Conservation (phyloP, 805 yeast species). For the Kuraishia hungarica region DNA sequence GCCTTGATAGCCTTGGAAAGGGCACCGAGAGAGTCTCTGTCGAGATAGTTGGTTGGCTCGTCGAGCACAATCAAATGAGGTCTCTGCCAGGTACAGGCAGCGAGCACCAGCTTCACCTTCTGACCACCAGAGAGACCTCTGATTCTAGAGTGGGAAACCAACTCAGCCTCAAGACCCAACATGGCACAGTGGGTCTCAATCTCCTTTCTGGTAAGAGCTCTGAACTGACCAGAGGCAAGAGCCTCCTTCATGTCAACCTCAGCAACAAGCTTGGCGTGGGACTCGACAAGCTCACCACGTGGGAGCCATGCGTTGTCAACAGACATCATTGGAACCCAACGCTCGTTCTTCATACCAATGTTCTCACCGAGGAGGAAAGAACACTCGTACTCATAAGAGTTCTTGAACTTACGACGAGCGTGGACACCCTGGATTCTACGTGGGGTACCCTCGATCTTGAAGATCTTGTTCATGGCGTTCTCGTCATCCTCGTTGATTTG, state of each 20-base stretch:
- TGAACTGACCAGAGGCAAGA: constrained; percentile 99
- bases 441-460: constrained; percentile 97
- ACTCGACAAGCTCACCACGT: constrained; percentile 95
- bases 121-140: constrained; percentile 99
- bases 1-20: constrained; percentile 97
- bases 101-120: constrained; percentile 98
- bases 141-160: constrained; percentile 99
- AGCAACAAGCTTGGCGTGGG: constrained; percentile 98
- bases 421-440: constrained; percentile 94
- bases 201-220: constrained; percentile 99
- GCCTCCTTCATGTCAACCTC: constrained; percentile 99
- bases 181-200: constrained; percentile 97
- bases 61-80: constrained; percentile 99
- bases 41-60: constrained; percentile 99
- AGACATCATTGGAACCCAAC: constrained; percentile 99
- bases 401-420: constrained; percentile 99
- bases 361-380: constrained; percentile 97
- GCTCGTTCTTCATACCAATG: constrained; percentile 97
- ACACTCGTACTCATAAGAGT: constrained; percentile 99
- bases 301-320: constrained; percentile 99
- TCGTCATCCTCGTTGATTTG: constrained; percentile 95
- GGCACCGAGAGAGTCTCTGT: constrained; percentile 99
- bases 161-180: constrained; percentile 98
- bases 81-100: constrained; percentile 99
- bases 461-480: constrained; percentile 98